Evolutionary conservation across 1,284 basidiomycete species (phyloP).

Genomic region (Leccinum fallax): DNA sequence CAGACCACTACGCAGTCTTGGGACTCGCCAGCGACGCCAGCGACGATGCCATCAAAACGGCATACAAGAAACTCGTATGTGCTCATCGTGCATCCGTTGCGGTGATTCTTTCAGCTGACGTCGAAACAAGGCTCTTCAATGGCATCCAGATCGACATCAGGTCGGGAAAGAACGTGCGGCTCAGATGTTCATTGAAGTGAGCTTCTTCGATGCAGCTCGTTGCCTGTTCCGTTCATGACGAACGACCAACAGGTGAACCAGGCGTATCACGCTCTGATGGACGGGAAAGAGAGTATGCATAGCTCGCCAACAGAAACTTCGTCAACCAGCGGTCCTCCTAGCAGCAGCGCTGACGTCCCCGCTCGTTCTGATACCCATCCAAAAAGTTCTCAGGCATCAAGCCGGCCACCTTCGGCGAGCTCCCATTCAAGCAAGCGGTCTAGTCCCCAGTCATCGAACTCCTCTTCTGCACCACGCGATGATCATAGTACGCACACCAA

Average conservation of each 20-base stretch:
- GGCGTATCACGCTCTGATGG: conserved; percentile 62
- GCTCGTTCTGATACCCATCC: conserved; percentile 26
- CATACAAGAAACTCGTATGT: conserved; percentile 39
- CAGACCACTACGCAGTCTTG: conserved; percentile 28
- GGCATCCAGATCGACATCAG: conserved; percentile 57
- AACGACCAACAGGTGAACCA: conserved; percentile 28
- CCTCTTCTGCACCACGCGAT: conserved; percentile 16
- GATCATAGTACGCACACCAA: conserved; percentile 10
- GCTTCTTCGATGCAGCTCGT: background rate
- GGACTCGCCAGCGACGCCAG: conserved; percentile 34
- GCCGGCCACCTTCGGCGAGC: conserved; percentile 35
- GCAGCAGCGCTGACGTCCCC: conserved; percentile 18
- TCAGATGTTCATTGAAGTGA: conserved; percentile 36
- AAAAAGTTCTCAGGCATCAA: conserved; percentile 29
- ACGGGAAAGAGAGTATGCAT: conserved; percentile 69
- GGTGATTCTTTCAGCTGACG: conserved; percentile 6
- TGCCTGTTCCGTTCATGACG: conserved; percentile 25
- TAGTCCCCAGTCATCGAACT: conserved; percentile 10
- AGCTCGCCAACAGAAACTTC: conserved; percentile 30
- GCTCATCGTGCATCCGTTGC: background rate
- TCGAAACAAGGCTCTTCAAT: conserved; percentile 34
- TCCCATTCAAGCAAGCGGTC: conserved; percentile 32
- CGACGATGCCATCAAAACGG: conserved; percentile 35
- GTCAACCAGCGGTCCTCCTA: conserved; percentile 23
- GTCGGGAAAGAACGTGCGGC: conserved; percentile 38